These are phyloP conservation scores for Rhytidiadelphus loreus DNA, from an alignment of 225 moss, liverwort and hornwort genomes.

Conservation along the genomic window DNA sequence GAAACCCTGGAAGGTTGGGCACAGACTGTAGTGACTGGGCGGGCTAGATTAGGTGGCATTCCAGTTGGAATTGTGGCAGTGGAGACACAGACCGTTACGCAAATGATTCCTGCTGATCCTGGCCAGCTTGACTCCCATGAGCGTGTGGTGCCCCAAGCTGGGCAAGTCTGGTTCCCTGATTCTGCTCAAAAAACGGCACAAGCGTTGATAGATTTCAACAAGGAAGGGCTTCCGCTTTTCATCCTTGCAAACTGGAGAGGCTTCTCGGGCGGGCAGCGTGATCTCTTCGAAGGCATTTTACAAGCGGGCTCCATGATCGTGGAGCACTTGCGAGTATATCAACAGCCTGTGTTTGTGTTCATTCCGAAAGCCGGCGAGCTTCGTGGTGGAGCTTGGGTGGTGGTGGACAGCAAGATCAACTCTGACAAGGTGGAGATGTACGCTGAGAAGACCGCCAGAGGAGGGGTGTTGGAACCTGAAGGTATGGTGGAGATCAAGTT, in stretches of 20 bases:
- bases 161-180: slow-evolving; percentile 99
- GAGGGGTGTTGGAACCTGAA: slow-evolving; percentile 93
- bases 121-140: slow-evolving; percentile 92
- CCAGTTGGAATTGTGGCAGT: slow-evolving; percentile 88
- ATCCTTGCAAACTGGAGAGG: slow-evolving; percentile 98
- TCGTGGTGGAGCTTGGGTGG: slow-evolving; percentile 99
- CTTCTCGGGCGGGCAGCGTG: slow-evolving; percentile 94
- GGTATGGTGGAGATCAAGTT: slow-evolving; percentile 98
- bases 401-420: slow-evolving; percentile 98
- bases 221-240: slow-evolving; percentile 89
- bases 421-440: slow-evolving; percentile 94
- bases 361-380: slow-evolving; percentile 95
- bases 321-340: slow-evolving; percentile 80
- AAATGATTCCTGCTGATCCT: slow-evolving; percentile 85
- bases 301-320: slow-evolving; percentile 97
- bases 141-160: slow-evolving; percentile 91
- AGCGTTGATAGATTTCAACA: slow-evolving; percentile 87
- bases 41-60: slow-evolving; percentile 84
- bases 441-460: slow-evolving; percentile 76
- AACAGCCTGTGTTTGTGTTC: slow-evolving; percentile 93
- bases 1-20: slow-evolving; percentile 98
- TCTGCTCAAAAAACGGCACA: slow-evolving; percentile 94
- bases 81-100: slow-evolving; percentile 90
- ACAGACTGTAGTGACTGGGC: slow-evolving; percentile 84
- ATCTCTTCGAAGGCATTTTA: slow-evolving; percentile 89